Conservation (phyloP, 345 rosid genomes). For the thale cress (Arabidopsis thaliana) region DNA sequence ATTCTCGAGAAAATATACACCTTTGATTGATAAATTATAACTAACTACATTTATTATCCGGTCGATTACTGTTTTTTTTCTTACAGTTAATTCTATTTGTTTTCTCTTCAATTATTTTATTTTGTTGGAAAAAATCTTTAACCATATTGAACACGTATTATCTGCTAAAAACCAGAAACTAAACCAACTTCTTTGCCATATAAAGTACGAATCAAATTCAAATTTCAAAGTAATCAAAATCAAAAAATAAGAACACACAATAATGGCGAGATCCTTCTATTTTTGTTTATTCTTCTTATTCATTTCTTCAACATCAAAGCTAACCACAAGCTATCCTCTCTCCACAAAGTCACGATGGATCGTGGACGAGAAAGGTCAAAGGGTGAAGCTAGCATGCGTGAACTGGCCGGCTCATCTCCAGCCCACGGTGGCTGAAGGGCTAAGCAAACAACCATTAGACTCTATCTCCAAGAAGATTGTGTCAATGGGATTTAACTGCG, state of each 20-base stretch:
- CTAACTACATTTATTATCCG: not conserved
- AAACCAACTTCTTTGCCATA: conserved; percentile 23
- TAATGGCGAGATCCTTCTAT: conserved; percentile 16
- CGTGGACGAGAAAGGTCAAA: conserved; percentile 53
- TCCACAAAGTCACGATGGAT: conserved; percentile 66
- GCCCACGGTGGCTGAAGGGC: conserved; percentile 71
- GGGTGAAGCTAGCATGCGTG: conserved; percentile 74
- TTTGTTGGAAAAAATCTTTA: not conserved
- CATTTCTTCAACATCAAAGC: conserved; percentile 15
- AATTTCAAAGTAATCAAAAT: not conserved
- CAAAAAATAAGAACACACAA: conserved; percentile 1
- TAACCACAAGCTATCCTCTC: conserved; percentile 48
- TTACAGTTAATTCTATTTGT: not conserved
- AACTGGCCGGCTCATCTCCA: conserved; percentile 77
- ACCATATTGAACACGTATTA: conserved; percentile 25
- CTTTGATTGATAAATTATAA: not conserved
- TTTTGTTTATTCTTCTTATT: conserved; percentile 23
- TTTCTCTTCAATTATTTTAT: not conserved
- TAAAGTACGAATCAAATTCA: conserved; percentile 15
- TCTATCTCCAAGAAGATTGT: conserved; percentile 46
- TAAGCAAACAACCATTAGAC: conserved; percentile 67
- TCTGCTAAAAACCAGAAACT: conserved; percentile 27
- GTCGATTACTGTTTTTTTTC: not conserved
- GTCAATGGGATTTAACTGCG: conserved; percentile 68
- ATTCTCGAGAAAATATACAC: not conserved